Conservation (phyloP, 2,329 filamentous ascomycete genomes). For the Sclerotinia glacialis region DNA sequence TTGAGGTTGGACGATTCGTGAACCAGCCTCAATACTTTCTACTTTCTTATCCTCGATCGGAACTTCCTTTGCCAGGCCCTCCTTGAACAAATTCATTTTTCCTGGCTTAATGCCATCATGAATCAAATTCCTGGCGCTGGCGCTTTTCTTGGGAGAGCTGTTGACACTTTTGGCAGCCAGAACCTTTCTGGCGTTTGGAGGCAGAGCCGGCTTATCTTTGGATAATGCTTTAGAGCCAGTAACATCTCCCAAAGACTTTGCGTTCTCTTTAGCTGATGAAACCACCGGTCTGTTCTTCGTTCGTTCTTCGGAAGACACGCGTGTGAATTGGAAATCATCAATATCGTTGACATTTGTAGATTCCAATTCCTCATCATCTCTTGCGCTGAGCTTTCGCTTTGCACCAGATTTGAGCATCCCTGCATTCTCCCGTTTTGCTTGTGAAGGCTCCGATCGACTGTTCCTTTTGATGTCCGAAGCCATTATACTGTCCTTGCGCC, state of each 20-base stretch:
- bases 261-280: constrained; percentile 18
- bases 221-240: constrained; percentile 27
- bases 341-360: constrained; percentile 38
- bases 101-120: constrained; percentile 43
- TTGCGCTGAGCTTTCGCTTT: constrained; percentile 57
- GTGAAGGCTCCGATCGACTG: constrained; percentile 22
- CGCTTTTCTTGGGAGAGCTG: constrained; percentile 54
- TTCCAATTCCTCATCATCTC: constrained; percentile 51
- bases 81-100: constrained; percentile 41
- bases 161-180: constrained; percentile 53
- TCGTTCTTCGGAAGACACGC: constrained; percentile 37
- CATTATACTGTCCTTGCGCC: constrained; percentile 37
- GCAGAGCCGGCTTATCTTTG: constrained; percentile 29
- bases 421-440: constrained; percentile 26
- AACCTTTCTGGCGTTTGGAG: constrained; percentile 32
- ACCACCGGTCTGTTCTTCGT: constrained; percentile 22
- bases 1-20: neutral
- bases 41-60: constrained; percentile 5
- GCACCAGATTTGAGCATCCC: constrained; percentile 47
- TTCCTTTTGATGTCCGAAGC: constrained; percentile 26
- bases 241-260: constrained; percentile 24
- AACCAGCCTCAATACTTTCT: neutral
- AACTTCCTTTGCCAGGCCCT: constrained; percentile 28
- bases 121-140: constrained; percentile 38
- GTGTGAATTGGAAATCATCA: constrained; percentile 34